Evolutionary conservation across 2,329 filamentous ascomycete genomes (phyloP), one percentile per base, ranked within the genome.

Genomic region (Pseudogymnoascus sp.): DNA sequence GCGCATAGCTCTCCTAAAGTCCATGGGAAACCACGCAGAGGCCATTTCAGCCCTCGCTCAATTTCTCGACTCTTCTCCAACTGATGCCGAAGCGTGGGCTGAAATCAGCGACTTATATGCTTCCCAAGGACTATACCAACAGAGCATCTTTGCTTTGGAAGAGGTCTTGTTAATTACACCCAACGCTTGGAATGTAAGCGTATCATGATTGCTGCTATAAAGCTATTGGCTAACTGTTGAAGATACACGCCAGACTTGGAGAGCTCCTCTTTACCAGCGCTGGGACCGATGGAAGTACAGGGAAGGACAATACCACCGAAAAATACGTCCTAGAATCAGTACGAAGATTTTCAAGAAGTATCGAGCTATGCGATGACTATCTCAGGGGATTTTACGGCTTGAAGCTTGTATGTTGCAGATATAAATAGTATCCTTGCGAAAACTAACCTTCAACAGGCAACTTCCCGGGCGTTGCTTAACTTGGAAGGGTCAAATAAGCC

Each of bases 361-460:
- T 97, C 65, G 94, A 99, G 75, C 81, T 99, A 58, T 97, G 94
- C 69, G 89, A 96, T 67, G 85, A 91, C 70, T 97, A 96, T 71
- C 74, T 97, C 63, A 84, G 94, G 63, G 94, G 92, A 1, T 95
- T 91, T 72, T 97, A 96, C 73, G 94, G 94, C 5, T 76, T 99
- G 62, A 94, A 92, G 71, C 72, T 92, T 73, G 86, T 91, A 73
- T 68, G 81, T 68, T 10, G 18, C 39, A 23, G 3, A 45, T 18
- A 33, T 8, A 12, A 18, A 15, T 15, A 58, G 10, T 41, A 12
- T 59, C 15, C 38, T 12, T 6, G 30, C 48, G 23, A 59, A 57
- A 35, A 35, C 61, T 65, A 35, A 45, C 13, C 55, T 68, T 62
- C 74, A 71, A 69, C 66, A 73, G 68, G 67, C 67, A n/a, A 71